These are phyloP conservation scores for Coemansia sp. DNA, from an alignment of 192 early-diverging fungal genomes.

Conservation along the genomic window DNA sequence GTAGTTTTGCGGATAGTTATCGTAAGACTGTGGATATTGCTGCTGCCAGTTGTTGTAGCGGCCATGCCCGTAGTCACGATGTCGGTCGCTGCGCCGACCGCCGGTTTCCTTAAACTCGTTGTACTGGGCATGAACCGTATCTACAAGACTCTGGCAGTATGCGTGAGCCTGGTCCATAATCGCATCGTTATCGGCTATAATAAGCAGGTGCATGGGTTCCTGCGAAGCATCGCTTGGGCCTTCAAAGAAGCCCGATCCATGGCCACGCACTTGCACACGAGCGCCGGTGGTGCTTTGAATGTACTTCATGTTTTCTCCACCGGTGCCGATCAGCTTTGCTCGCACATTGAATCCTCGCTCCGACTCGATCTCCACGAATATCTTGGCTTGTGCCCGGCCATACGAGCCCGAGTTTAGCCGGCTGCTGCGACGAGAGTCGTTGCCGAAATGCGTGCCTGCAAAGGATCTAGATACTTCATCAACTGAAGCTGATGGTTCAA, in stretches of 20 bases:
- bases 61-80: constrained; percentile 14
- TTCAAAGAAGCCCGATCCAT: constrained; percentile 81
- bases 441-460: constrained; percentile 1
- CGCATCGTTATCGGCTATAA: constrained; percentile 66
- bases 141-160: constrained; percentile 73
- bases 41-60: constrained; percentile 14
- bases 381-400: constrained; percentile 57
- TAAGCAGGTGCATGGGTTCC: constrained; percentile 80
- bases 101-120: constrained; percentile 53
- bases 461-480: constrained; percentile 7
- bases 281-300: constrained; percentile 77
- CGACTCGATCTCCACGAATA: constrained; percentile 72
- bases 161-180: constrained; percentile 64
- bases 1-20: constrained; percentile 10
- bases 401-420: constrained; percentile 12
- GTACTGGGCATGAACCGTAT: constrained; percentile 73
- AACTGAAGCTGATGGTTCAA: constrained; percentile 3
- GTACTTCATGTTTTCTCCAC: constrained; percentile 77
- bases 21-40: constrained; percentile 11
- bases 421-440: constrained; percentile 40
- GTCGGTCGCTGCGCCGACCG: constrained; percentile 19
- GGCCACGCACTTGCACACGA: constrained; percentile 77
- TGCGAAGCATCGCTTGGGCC: constrained; percentile 53
- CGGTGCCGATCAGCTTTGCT: constrained; percentile 84
- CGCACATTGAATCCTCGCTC: constrained; percentile 77